Conservation (phyloP, 2,329 filamentous ascomycete species). For the Colletotrichum simmondsii region DNA sequence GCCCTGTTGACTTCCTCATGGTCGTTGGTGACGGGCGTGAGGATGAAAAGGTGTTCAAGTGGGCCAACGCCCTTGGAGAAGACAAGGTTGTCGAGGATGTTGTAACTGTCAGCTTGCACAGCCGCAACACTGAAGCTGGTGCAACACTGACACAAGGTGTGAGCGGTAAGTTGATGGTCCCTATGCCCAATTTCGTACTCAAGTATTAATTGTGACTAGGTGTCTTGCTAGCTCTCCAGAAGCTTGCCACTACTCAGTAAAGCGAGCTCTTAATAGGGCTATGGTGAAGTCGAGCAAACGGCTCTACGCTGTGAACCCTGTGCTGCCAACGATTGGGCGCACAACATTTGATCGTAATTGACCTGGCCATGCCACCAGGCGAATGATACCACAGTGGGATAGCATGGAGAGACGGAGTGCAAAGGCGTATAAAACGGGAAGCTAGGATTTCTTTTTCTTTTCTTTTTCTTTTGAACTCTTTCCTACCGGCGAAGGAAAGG, state of each 20-base stretch:
- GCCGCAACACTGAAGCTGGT: conserved; percentile 86
- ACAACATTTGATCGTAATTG: conserved; percentile 23
- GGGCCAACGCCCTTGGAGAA: conserved; percentile 83
- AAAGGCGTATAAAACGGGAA: conserved; percentile 32
- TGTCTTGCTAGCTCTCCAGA: conserved; percentile 55
- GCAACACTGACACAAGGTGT: conserved; percentile 91
- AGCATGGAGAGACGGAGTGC: conserved; percentile 17
- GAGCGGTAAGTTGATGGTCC: conserved; percentile 72
- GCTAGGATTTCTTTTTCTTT: conserved; percentile 16
- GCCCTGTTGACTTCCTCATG: conserved; percentile 84
- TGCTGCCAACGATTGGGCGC: background rate
- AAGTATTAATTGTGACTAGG: conserved; percentile 40
- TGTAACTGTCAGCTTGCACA: conserved; percentile 87
- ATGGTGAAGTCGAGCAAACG: background rate
- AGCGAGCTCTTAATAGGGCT: background rate
- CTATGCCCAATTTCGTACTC: accelerated
- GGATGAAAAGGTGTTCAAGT: conserved; percentile 92
- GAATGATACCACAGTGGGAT: conserved; percentile 30
- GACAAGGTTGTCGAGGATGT: conserved; percentile 73
- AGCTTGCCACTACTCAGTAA: conserved; percentile 45
- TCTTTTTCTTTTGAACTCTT: background rate
- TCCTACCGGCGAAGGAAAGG: background rate
- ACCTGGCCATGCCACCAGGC: conserved; percentile 29
- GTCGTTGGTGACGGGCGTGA: conserved; percentile 92
- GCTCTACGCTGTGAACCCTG: background rate